Evolutionary conservation across 2,329 filamentous ascomycete species (phyloP), one percentile per base, ranked within the genome.

Genomic region (Fusarium piperis): DNA sequence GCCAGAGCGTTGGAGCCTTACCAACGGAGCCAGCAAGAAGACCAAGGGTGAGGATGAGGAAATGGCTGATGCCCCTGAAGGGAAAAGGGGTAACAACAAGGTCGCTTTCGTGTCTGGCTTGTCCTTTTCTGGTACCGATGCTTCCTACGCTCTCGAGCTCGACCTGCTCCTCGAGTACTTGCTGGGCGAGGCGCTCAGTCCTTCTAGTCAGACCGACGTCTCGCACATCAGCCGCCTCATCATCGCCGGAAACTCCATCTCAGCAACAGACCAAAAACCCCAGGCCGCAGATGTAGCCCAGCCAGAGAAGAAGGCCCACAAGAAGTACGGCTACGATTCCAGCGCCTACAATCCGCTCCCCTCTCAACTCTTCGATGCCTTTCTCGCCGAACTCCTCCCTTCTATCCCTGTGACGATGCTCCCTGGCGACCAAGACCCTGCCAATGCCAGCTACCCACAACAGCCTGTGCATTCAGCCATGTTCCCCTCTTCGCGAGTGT

Each of bases 261-360:
- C 93, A 1, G 89, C 97, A 20, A 80, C 81, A 3, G 78, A 81
- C 3, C 80, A 80, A n/a, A 77, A 78, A 39, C 72, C 75, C 3
- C 78, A 83, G 16, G 44, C 68, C 23, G 65, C 62, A n/a, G 67
- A 63, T 68, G 78, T 86, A 66, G 79, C 86, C 78, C 73, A 76
- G 1, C 72, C 75, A 51, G 82, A 86, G 74, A 90, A 86, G 78
- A 85, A 83, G 67, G 74, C 77, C 2, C 67, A 86, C 57, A 97
- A 94, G 80, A 97, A 97, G 79, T 98, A 98, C 82, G 95, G 96
- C 67, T 98, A 98, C 83, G 96, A 99, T 80, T 90, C 93, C 64
- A 91, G 92, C 61, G 83, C 92, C 1, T 99, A 98, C 85, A 97
- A 99, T 78, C 87, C 95, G 2, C 86, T 92, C 2, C 96, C 96